Evolutionary conservation across 768 basidiomycete genomes (phyloP), one percentile per base, ranked within the genome.

Genomic region (Russula foetens): DNA sequence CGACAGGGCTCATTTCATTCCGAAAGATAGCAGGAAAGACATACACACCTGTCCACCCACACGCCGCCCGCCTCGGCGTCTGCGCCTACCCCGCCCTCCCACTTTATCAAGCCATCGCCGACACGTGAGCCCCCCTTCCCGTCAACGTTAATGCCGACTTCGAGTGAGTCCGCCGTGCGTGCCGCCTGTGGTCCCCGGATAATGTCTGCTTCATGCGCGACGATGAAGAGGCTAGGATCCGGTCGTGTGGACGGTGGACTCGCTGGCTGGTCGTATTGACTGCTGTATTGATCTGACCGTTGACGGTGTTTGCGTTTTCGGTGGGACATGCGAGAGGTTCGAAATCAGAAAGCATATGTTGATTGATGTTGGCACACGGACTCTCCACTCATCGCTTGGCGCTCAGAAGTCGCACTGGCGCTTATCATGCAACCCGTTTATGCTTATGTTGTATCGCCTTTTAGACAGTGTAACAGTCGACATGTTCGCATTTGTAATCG

Each of bases 1-100:
- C 23, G n/a, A 49, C 28, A 23, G 33, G 33, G 38, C 46, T n/a
- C 19, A 11, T 26, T 41, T 41, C 8, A 59, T 28, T 44, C 26
- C 12, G 48, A 21, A 26, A 58, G 63, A 63, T 14, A 14, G 3
- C 39, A 19, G 12, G 60, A 72, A 66, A 59, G 35, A 35, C 61
- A 70, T 63, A 80, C 87, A 70, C 84, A 93, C 91, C 91, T 85
- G 76, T 95, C 91, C 56, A 90, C 81, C 89, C 87, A 93, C 3
- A 89, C 67, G 23, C 63, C 51, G 24, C 26, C 29, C n/a, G 47
- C 51, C 41, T 45, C 43, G 15, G 21, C 39, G 29, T 57, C n/a
- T 6, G 39, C 31, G 54, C 59, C 19, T 15, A 8, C 57, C 15
- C 39, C 33, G 7, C 56, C 33, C 41, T 58, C 24, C 64, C 66